Base-by-base conservation (phyloP, 495 filamentous ascomycete genomes). In the Penicillium subrubescens region DNA sequence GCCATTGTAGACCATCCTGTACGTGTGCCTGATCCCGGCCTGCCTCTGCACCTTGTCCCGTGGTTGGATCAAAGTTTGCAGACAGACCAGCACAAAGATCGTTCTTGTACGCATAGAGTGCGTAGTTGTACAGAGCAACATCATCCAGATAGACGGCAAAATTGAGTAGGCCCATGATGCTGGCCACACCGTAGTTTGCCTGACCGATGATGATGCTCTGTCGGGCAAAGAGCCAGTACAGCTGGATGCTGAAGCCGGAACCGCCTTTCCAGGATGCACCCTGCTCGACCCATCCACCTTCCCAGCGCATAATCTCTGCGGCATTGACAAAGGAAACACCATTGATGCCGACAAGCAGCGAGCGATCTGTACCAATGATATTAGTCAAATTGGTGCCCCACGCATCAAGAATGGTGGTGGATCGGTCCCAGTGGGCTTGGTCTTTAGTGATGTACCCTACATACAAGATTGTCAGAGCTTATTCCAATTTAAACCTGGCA, bases 71-170 rank as follows among this genome's bases (percentile, higher is more conserved):
- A 57, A 62, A 65, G 10, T 31, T 59, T 27, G 54, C 29, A 12
- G 63, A 66, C 35, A 73, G 31, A 2, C 77, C 69, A 17, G 70
- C 75, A 41, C 76, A 80, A 5, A 65, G 71, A 34, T 73, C 75
- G 29, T 76, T 57, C 63, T 61, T 75, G 59, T 61, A 73, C 0
- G 70, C 65, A 54, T 74, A 57, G 1, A 78, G 46, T 3, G 75
- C 77, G 54, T 72, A 73, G 34, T 77, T 78, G 50, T 75, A 77
- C 62, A 77, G 56, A 11, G 62, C 56, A 23, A 78, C 71, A 57
- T 79, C 77, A 19, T 80, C 73, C 14, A 79, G 65, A 56, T 80
- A 80, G 11, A 78, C 75, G 5, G 75, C 72, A 62, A 80, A 78
- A 21, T 61, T 71, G n/a, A 81, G 46, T 12, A 79, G 59, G 0